Evolutionary conservation across 768 basidiomycete species (phyloP).

Genomic region (Crassisporium funariophilum): DNA sequence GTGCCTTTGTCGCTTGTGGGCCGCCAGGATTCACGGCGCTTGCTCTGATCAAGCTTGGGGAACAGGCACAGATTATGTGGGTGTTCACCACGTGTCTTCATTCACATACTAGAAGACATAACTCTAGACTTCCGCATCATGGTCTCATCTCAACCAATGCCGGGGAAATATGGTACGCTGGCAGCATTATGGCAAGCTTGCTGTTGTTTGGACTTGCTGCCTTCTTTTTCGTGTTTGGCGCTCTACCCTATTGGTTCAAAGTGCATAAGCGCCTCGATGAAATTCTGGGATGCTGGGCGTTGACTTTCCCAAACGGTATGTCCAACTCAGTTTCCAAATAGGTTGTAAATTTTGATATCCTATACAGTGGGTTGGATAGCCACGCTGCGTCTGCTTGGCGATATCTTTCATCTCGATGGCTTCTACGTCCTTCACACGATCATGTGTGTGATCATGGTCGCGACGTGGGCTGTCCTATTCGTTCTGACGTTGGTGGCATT

Average conservation of each 20-base stretch:
- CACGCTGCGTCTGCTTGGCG: constrained; percentile 40
- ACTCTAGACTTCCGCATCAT: constrained; percentile 33
- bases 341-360: not conserved
- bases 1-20: constrained; percentile 49
- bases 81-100: constrained; percentile 5
- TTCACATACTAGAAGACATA: not conserved
- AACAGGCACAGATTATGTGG: constrained; percentile 38
- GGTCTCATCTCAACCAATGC: constrained; percentile 37
- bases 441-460: constrained; percentile 41
- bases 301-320: constrained; percentile 48
- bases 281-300: constrained; percentile 51
- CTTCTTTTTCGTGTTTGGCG: constrained; percentile 47
- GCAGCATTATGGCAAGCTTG: constrained; percentile 38
- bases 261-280: constrained; percentile 46
- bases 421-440: constrained; percentile 41
- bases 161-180: constrained; percentile 48
- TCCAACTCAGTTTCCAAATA: not conserved
- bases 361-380: constrained; percentile 46
- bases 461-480: constrained; percentile 44
- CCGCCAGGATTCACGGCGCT: constrained; percentile 54
- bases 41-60: constrained; percentile 47
- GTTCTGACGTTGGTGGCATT: constrained; percentile 43
- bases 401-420: constrained; percentile 40
- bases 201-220: constrained; percentile 49
- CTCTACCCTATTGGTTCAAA: constrained; percentile 52